Evolutionary conservation across 352 stramenopile genomes (phyloP).

Genomic region (Globisporangium orthogonon): DNA sequence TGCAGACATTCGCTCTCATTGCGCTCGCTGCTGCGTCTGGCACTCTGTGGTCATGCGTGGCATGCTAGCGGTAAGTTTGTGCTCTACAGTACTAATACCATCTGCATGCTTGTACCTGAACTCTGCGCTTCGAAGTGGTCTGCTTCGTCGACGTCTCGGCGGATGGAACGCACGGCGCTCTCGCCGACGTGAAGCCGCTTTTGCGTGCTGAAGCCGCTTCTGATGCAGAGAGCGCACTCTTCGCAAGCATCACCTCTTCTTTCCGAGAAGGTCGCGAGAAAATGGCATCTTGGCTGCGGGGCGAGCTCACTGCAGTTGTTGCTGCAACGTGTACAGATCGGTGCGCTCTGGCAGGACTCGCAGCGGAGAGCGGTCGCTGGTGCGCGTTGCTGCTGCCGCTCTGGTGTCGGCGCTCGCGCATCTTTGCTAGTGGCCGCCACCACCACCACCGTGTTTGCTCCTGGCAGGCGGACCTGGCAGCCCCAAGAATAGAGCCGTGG

Average conservation of each 20-base stretch:
- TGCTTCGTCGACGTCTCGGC: background rate
- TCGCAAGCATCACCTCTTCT: background rate
- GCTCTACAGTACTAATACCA: background rate
- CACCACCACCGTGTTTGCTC: no score
- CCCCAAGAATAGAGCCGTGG: background rate
- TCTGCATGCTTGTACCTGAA: conserved; percentile 19
- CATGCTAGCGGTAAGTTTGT: background rate
- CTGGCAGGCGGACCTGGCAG: no score
- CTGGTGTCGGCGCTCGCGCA: conserved; percentile 42
- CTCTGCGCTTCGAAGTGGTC: conserved; percentile 16
- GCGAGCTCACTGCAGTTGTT: background rate
- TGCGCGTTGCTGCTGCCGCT: conserved; percentile 50
- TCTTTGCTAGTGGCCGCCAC: conserved; percentile 1
- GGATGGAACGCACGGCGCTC: conserved; percentile 11
- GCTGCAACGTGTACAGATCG: background rate
- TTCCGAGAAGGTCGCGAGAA: conserved; percentile 2
- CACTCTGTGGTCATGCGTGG: conserved; percentile 14
- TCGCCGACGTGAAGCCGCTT: conserved; percentile 18
- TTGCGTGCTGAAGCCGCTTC: background rate
- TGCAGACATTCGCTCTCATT: background rate
- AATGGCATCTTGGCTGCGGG: background rate
- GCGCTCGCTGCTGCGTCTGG: conserved; percentile 16
- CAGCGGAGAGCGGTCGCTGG: conserved; percentile 5
- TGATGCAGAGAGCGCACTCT: background rate
- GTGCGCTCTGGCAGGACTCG: background rate